Conservation (phyloP, 805 yeast species). For the Monosporozyma unispora region DNA sequence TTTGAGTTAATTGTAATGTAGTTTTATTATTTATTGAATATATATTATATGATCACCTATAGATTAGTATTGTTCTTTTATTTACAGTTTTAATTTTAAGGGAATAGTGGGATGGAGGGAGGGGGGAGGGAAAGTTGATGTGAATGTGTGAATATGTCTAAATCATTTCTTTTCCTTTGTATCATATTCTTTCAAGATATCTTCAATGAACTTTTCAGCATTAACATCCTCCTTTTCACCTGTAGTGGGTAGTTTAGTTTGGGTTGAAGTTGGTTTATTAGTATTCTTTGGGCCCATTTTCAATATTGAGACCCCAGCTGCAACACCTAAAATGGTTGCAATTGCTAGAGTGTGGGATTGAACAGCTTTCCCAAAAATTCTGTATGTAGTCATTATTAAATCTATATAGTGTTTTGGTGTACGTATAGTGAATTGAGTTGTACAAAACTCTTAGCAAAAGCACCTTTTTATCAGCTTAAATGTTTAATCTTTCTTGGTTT, state of each 20-base stretch:
- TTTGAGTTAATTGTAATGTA: background rate
- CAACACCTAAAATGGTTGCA: conserved; percentile 41
- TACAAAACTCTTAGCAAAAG: no score
- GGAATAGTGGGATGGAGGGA: background rate
- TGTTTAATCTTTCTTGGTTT: no score
- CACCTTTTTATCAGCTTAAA: no score
- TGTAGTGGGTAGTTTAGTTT: background rate
- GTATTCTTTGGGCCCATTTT: conserved; percentile 1
- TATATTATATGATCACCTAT: background rate
- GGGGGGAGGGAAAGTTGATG: no score
- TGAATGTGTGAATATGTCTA: no score
- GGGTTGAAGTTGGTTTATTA: background rate
- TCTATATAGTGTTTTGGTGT: no score
- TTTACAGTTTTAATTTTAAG: no score
- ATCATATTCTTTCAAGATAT: conserved; percentile 18
- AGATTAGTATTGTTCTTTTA: background rate
- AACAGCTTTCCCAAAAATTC: conserved; percentile 73
- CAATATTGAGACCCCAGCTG: background rate
- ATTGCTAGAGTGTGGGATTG: conserved; percentile 79
- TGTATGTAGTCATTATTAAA: conserved; percentile 36
- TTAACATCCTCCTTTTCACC: conserved; percentile 14
- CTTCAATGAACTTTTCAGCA: conserved; percentile 21
- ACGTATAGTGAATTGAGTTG: no score
- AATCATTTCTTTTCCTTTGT: background rate
- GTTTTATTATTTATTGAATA: background rate